These are phyloP conservation scores for Colletotrichum graminicola DNA, from an alignment of 2,329 filamentous ascomycete species.

Conservation along the genomic window DNA sequence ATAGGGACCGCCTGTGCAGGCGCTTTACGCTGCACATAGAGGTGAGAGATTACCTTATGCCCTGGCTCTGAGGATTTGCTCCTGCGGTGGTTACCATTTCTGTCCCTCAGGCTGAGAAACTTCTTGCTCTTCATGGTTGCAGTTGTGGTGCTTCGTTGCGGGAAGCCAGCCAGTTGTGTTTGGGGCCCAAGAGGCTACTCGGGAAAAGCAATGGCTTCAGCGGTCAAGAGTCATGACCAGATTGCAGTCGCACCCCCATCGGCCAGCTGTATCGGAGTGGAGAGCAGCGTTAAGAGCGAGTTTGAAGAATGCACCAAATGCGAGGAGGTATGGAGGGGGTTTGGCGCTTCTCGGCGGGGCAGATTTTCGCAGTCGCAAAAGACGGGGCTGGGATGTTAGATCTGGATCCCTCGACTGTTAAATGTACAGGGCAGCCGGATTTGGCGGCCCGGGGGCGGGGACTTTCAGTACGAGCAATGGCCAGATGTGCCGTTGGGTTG, in stretches of 20 bases:
- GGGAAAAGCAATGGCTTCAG: conserved; percentile 32
- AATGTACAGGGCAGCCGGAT: conserved; percentile 20
- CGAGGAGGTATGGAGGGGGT: conserved; percentile 35
- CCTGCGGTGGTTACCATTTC: conserved; percentile 65
- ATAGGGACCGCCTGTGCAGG: conserved; percentile 22
- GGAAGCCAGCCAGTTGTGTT: conserved; percentile 1
- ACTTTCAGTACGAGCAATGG: no score
- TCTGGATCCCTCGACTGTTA: conserved; percentile 24
- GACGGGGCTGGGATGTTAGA: conserved; percentile 35
- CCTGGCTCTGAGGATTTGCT: conserved; percentile 67
- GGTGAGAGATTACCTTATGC: conserved; percentile 59
- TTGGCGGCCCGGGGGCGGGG: neutral
- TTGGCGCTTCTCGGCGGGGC: conserved; percentile 40
- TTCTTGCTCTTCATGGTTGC: conserved; percentile 70
- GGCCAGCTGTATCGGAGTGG: conserved; percentile 38
- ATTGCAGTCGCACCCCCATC: conserved; percentile 38
- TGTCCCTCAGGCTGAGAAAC: conserved; percentile 79
- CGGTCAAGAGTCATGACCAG: conserved; percentile 35
- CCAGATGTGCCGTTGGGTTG: neutral
- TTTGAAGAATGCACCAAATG: conserved; percentile 35
- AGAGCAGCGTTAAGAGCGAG: conserved; percentile 23
- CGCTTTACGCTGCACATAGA: conserved; percentile 18
- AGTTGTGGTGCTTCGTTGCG: conserved; percentile 8
- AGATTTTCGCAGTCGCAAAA: conserved; percentile 41
- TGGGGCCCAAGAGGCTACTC: conserved; percentile 27